Base-by-base conservation (phyloP, 805 yeast species). In the Clavispora vitiphila region DNA sequence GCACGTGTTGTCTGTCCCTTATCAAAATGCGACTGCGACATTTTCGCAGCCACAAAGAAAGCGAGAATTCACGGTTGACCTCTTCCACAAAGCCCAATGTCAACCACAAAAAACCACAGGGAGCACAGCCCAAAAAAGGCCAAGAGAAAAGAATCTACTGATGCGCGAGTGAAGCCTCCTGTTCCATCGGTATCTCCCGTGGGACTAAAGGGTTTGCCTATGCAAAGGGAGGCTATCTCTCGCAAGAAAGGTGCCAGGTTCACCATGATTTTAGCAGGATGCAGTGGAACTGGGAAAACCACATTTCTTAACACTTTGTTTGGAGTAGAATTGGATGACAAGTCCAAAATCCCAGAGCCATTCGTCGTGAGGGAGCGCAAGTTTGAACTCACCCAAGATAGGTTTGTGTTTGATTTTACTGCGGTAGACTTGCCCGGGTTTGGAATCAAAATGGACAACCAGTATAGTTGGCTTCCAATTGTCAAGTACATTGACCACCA, bases 401-500 rank as follows among this genome's bases (percentile, higher is more conserved):
- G 67, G 8, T 81, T 81, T 54, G 69, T 69, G 44, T 64, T 87
- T 46, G 74, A 76, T 25, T 70, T 88, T 41, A 81, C 75, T 26
- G 70, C 80, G 8, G 72, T 86, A 52, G 91, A 86, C 56, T 81
- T 89, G 19, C 87, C 69, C 2, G 90, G 88, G 0, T 86, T 82
- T 62, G 93, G 93, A 21, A 83, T 79, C 52, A 68, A 66, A 38
- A 74, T 82, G 46, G 78, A 89, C 65, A 85, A 58, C 44, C 60
- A 54, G 19, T 57, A 54, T 19, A 53, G 61, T 3, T 67, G 72
- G 72, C 48, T 52, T 10, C 63, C 69, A 1, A 67, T 86, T 39
- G 76, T 78, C 14, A 77, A 81, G 51, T 88, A 77, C 54, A 76
- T 91, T 47, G 96, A 90, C 59, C 86, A 83, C 49, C 91, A 86